phyloP scores from a whole-genome alignment of 176 grass and related monocot species.

The Zizania latifolia region DNA sequence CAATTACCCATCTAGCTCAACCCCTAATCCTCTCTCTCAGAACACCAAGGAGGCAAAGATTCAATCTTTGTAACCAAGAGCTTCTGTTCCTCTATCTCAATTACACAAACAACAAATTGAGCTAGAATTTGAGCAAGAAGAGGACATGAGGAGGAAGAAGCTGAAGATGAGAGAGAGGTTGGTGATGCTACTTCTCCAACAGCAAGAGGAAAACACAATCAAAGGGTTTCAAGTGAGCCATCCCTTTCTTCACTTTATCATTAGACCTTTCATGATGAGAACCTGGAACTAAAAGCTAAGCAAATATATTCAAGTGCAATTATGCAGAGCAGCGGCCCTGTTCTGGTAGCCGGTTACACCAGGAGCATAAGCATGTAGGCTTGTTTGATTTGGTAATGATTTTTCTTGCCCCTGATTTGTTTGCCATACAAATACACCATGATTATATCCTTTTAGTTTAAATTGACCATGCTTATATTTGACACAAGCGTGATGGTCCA shows the following conservation, averaged over 20 bases:
- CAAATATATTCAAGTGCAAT: background rate
- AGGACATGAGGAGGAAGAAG: background rate
- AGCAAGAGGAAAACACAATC: conserved; percentile 9
- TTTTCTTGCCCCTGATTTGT: background rate
- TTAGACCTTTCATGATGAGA: conserved; percentile 34
- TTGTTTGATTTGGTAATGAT: background rate
- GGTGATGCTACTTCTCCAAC: background rate
- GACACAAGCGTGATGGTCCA: background rate
- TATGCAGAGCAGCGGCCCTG: background rate
- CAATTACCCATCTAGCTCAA: conserved; percentile 58
- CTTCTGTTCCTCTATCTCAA: background rate
- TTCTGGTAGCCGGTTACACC: conserved; percentile 25
- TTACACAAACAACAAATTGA: background rate
- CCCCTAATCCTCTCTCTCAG: background rate
- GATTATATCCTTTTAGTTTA: background rate
- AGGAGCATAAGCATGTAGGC: background rate
- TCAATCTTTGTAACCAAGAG: background rate
- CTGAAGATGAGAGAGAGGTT: background rate
- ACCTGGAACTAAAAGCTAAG: conserved; percentile 20
- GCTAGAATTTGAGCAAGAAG: background rate
- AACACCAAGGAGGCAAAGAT: background rate
- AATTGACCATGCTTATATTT: background rate
- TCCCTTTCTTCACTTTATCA: conserved; percentile 42
- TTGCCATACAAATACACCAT: background rate
- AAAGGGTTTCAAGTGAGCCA: conserved; percentile 32